Evolutionary conservation across 176 grass and related monocot genomes (phyloP).

Genomic region (Hordeum marinum): DNA sequence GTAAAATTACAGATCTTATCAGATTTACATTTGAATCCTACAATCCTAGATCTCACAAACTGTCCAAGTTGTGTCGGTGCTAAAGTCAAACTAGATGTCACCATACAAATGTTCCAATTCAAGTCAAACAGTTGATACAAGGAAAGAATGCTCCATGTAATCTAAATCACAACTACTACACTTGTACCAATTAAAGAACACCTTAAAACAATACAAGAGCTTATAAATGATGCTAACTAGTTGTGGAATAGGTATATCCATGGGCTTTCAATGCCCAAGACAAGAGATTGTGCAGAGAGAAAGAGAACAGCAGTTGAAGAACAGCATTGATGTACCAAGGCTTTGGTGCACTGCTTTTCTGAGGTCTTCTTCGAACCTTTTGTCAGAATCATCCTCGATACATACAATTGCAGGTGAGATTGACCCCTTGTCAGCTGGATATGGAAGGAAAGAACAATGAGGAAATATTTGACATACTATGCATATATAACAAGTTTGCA

Average conservation of each 20-base stretch:
- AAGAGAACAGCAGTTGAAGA: not conserved
- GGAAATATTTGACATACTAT: not conserved
- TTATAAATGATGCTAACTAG: not conserved
- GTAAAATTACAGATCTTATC: not conserved
- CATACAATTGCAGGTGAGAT: conserved; percentile 35
- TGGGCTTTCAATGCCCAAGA: not conserved
- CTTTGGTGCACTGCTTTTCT: conserved; percentile 82
- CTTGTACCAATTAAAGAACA: not conserved
- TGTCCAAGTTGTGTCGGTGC: not conserved
- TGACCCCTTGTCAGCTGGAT: conserved; percentile 47
- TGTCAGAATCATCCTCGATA: conserved; percentile 56
- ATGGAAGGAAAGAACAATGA: not conserved
- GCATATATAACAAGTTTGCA: not conserved
- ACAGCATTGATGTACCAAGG: conserved; percentile 54
- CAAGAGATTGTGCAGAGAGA: conserved; percentile 3
- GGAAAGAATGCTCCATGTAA: not conserved
- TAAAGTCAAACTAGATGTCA: not conserved
- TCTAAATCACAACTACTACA: not conserved
- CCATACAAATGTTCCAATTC: not conserved
- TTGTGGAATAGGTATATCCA: not conserved
- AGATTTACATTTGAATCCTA: not conserved
- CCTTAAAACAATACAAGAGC: not conserved
- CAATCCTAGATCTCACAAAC: not conserved
- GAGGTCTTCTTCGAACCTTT: conserved; percentile 84
- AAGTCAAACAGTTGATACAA: not conserved